These are phyloP conservation scores for Penicillium hordei DNA, from an alignment of 2,329 filamentous ascomycete genomes.

Conservation along the genomic window DNA sequence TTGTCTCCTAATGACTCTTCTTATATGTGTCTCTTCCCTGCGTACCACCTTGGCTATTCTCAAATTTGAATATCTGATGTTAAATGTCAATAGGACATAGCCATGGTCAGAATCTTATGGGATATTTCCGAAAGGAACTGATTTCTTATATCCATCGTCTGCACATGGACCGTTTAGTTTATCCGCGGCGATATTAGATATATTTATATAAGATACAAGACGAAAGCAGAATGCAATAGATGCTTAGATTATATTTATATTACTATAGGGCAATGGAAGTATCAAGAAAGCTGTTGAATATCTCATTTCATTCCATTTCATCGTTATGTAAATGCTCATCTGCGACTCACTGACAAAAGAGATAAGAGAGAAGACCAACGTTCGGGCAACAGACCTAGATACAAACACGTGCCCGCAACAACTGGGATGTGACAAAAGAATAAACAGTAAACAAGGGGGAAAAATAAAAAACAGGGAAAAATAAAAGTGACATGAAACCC, in stretches of 20 bases:
- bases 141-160: not conserved
- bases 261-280: not conserved
- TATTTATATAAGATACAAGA: not conserved
- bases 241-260: not conserved
- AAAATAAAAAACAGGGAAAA: not conserved
- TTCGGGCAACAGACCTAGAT: not conserved
- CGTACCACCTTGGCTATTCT: not conserved
- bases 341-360: conserved; percentile 8
- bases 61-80: not conserved
- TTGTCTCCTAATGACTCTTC: not conserved
- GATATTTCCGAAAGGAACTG: not conserved
- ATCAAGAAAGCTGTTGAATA: not conserved
- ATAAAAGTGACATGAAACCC: not conserved
- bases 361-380: not conserved
- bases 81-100: not conserved
- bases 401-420: not conserved
- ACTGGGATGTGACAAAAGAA: not conserved
- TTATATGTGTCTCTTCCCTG: not conserved
- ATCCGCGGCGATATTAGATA: not conserved
- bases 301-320: conserved; percentile 12
- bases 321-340: conserved; percentile 9
- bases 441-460: not conserved
- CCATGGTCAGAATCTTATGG: not conserved
- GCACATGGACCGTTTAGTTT: not conserved
- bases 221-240: not conserved